A percentile compares a stretch with the other conserved stretches of the same genome.
Conservation (phyloP, 139 green algal species). For the Chlamydomonas eustigma region DNA sequence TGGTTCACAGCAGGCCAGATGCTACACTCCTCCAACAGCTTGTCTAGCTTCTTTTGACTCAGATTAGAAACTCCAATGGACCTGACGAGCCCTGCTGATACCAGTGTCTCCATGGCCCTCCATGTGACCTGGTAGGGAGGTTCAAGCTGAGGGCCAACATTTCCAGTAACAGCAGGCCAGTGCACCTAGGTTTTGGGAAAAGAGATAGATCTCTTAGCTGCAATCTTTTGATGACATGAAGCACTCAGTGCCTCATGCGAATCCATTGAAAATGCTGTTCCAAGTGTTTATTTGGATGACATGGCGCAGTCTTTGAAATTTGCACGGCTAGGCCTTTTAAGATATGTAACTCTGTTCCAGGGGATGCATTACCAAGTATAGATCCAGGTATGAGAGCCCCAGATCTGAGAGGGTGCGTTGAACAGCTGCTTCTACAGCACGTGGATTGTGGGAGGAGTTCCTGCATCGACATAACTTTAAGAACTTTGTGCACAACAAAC, state of each 20-base stretch:
- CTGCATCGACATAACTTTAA: too few relatives aligned
- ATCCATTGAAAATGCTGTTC: too few relatives aligned
- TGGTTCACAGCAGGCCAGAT: conserved; percentile 61
- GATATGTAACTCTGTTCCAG: not conserved
- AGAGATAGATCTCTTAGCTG: too few relatives aligned
- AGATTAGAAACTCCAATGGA: conserved; percentile 86
- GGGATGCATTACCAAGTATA: not conserved
- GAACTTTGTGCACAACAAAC: too few relatives aligned
- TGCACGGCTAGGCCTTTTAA: too few relatives aligned
- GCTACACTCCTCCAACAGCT: conserved; percentile 42
- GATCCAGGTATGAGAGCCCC: not conserved
- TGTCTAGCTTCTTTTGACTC: conserved; percentile 58
- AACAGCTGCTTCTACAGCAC: not conserved
- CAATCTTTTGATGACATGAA: too few relatives aligned
- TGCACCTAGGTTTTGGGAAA: too few relatives aligned
- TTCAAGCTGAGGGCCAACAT: conserved; percentile 46
- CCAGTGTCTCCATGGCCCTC: conserved; percentile 61
- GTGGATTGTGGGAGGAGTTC: not conserved
- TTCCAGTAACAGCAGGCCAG: conserved; percentile 59
- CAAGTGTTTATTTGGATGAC: too few relatives aligned
- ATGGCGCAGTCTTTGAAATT: too few relatives aligned
- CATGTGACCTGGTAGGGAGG: conserved; percentile 54
- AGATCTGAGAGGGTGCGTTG: not conserved
- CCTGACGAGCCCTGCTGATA: conserved; percentile 52
- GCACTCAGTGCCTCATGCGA: too few relatives aligned